These are phyloP conservation scores for Peronospora destructor DNA, from an alignment of 352 stramenopile genomes.

Conservation along the genomic window DNA sequence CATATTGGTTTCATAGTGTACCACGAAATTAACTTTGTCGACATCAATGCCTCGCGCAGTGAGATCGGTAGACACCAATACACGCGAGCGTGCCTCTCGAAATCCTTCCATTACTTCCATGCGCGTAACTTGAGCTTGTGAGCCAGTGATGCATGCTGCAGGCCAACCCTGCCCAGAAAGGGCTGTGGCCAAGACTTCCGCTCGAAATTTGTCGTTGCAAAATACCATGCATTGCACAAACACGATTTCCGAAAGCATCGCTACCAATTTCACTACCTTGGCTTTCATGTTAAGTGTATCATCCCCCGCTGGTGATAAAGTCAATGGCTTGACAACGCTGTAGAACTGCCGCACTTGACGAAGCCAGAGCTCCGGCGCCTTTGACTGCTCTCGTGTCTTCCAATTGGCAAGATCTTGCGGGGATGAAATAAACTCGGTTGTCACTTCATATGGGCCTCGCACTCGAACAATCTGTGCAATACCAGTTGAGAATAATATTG, in stretches of 20 bases:
- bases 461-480: slow-evolving; percentile 56
- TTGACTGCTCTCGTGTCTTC: slow-evolving; percentile 43
- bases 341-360: slow-evolving; percentile 67
- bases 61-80: slow-evolving; percentile 76
- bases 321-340: slow-evolving; percentile 31
- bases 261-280: slow-evolving; percentile 50
- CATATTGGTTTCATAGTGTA: slow-evolving; percentile 8
- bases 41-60: slow-evolving; percentile 71
- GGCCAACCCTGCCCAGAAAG: slow-evolving; percentile 50
- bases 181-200: slow-evolving; percentile 51
- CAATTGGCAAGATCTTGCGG: slow-evolving; percentile 35
- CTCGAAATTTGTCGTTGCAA: slow-evolving; percentile 78
- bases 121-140: slow-evolving; percentile 52
- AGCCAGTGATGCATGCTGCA: slow-evolving; percentile 57
- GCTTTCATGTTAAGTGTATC: slow-evolving; percentile 36
- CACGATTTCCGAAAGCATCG: slow-evolving; percentile 53
- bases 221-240: slow-evolving; percentile 83
- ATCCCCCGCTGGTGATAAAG: not conserved
- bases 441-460: slow-evolving; percentile 46
- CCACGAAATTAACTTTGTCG: slow-evolving; percentile 73
- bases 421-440: slow-evolving; percentile 55
- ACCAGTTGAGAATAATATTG: not conserved
- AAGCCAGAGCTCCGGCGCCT: slow-evolving; percentile 58
- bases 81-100: slow-evolving; percentile 37
- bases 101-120: slow-evolving; percentile 60